phyloP scores from a whole-genome alignment of 352 stramenopile genomes.

The Globisporangium camurandrum region DNA sequence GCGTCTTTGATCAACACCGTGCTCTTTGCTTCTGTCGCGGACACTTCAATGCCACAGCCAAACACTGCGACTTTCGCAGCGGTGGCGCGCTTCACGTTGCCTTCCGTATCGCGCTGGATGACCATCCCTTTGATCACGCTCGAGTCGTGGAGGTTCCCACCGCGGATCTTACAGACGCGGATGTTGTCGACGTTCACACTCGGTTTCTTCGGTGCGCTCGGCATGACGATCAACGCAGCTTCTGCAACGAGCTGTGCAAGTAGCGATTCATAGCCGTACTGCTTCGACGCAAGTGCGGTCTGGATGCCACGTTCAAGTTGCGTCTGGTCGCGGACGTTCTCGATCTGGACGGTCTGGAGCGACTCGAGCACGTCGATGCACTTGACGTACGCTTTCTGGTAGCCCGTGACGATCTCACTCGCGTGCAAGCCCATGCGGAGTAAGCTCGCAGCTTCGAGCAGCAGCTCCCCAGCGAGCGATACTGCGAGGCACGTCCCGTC shows the following conservation, averaged over 20 bases:
- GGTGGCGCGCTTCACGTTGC: slow-evolving; percentile 85
- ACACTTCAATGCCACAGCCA: slow-evolving; percentile 95
- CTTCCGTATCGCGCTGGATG: slow-evolving; percentile 90
- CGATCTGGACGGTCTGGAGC: slow-evolving; percentile 71
- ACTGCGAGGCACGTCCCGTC: slow-evolving; percentile 98
- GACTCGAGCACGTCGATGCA: slow-evolving; percentile 89
- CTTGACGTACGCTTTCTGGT: slow-evolving; percentile 93
- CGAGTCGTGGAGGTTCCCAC: slow-evolving; percentile 92
- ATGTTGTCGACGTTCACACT: slow-evolving; percentile 97
- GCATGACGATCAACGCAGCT: slow-evolving; percentile 93
- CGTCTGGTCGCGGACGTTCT: slow-evolving; percentile 75
- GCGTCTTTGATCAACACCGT: slow-evolving; percentile 99
- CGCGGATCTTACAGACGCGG: slow-evolving; percentile 96
- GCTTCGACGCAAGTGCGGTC: slow-evolving; percentile 96
- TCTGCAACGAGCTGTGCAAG: slow-evolving; percentile 93
- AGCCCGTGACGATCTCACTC: slow-evolving; percentile 97
- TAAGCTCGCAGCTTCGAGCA: slow-evolving; percentile 94
- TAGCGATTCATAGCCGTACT: slow-evolving; percentile 95
- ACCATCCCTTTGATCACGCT: slow-evolving; percentile 98
- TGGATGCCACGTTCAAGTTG: slow-evolving; percentile 89
- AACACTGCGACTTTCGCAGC: slow-evolving; percentile 97
- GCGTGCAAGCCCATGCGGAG: slow-evolving; percentile 97
- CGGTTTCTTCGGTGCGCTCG: slow-evolving; percentile 70
- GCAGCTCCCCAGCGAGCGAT: slow-evolving; percentile 95
- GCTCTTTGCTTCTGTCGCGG: slow-evolving; percentile 96